Evolutionary conservation across 768 basidiomycete species (phyloP).

Genomic region (Boletellus ananas): DNA sequence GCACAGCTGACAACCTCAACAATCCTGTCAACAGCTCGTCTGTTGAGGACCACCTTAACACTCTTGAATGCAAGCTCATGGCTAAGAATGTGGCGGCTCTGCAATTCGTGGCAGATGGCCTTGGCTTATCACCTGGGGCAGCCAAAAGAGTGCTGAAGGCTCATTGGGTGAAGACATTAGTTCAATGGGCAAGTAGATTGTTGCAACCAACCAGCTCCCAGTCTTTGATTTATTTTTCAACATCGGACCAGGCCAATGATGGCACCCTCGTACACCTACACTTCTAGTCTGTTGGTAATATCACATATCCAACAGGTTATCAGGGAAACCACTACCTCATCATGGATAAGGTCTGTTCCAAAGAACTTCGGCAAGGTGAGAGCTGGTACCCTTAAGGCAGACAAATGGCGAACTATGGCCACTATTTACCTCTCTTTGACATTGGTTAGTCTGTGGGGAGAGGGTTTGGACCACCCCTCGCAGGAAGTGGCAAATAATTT

Average conservation of each 20-base stretch:
- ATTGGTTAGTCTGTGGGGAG: slow-evolving; percentile 31
- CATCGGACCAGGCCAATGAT: neutral
- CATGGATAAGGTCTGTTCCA: slow-evolving; percentile 14
- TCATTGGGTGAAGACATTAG: slow-evolving; percentile 2
- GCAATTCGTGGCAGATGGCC: neutral
- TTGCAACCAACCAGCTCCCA: too few species aligned
- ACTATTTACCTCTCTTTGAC: slow-evolving; percentile 35
- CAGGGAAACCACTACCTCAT: neutral
- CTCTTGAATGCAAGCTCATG: neutral
- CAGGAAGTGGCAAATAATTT: neutral
- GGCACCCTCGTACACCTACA: neutral
- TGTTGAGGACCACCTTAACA: neutral
- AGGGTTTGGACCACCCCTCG: neutral
- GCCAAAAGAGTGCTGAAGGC: neutral
- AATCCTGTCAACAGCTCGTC: too few species aligned
- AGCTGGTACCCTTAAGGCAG: slow-evolving; percentile 36
- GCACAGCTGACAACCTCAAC: neutral
- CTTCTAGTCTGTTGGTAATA: neutral
- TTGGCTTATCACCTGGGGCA: neutral
- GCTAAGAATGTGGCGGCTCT: neutral
- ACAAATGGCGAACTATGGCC: slow-evolving; percentile 32
- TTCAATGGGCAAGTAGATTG: slow-evolving; percentile 11
- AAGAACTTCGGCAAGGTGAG: slow-evolving; percentile 19
- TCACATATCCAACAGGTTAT: slow-evolving; percentile 1
- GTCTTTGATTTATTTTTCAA: too few species aligned